These are phyloP conservation scores for Diaporthe longicolla DNA, from an alignment of 2,329 filamentous ascomycete genomes.

Conservation along the genomic window DNA sequence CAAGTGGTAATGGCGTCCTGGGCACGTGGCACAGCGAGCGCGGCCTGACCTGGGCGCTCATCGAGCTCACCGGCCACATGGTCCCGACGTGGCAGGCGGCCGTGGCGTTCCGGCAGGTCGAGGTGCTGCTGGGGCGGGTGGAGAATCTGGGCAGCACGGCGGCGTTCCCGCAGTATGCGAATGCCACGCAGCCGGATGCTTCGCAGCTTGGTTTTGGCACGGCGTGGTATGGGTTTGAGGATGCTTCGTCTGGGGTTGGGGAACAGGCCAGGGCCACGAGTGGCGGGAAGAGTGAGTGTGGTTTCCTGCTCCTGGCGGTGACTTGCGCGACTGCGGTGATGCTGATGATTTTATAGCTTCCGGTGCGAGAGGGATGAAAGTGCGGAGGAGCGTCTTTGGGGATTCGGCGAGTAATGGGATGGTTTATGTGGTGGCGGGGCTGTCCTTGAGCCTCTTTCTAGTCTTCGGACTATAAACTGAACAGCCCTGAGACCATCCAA, in stretches of 20 bases:
- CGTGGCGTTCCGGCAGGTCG: constrained; percentile 38
- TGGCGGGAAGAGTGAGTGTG: constrained; percentile 17
- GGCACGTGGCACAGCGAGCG: constrained; percentile 42
- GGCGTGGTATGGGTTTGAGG: constrained; percentile 24
- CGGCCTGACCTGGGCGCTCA: constrained; percentile 39
- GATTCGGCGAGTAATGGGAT: not conserved
- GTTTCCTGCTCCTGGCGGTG: no score
- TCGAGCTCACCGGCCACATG: constrained; percentile 41
- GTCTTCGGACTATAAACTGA: not conserved
- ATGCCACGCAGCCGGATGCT: constrained; percentile 31
- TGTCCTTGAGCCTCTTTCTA: not conserved
- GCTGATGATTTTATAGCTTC: not conserved
- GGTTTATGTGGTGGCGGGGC: not conserved
- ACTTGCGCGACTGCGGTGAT: not conserved
- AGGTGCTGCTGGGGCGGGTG: constrained; percentile 40
- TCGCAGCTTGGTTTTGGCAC: constrained; percentile 38
- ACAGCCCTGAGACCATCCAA: not conserved
- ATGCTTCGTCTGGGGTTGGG: not conserved
- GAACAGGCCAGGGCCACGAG: not conserved
- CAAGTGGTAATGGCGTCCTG: constrained; percentile 39
- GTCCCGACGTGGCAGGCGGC: constrained; percentile 41
- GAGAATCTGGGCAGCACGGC: constrained; percentile 24
- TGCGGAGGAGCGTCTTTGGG: not conserved
- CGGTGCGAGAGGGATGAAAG: not conserved
- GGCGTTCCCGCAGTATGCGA: constrained; percentile 39